Conservation (phyloP, 305 asterid genomes). For the Fraxinus dipetala region DNA sequence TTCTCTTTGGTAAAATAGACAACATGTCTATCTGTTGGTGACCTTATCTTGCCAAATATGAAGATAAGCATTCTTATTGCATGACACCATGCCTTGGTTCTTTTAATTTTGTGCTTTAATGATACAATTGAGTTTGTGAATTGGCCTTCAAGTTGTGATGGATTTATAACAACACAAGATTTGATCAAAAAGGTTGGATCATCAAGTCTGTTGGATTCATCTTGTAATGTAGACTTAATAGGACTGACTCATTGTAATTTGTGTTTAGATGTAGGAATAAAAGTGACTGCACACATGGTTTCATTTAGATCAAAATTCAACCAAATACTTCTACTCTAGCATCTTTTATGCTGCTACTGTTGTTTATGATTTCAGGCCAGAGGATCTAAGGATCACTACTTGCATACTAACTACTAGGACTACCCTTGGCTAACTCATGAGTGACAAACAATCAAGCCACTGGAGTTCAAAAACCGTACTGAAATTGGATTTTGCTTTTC, state of each 20-base stretch:
- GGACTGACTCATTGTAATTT: slow-evolving; percentile 42
- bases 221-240: slow-evolving; percentile 50
- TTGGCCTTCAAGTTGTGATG: slow-evolving; percentile 41
- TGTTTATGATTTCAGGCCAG: slow-evolving; percentile 42
- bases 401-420: slow-evolving; percentile 37
- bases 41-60: too few species aligned
- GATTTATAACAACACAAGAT: slow-evolving; percentile 34
- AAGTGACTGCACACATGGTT: slow-evolving; percentile 42
- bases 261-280: slow-evolving; percentile 55
- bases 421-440: slow-evolving; percentile 34
- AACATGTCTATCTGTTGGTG: too few species aligned
- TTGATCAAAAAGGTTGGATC: slow-evolving; percentile 33
- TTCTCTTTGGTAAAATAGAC: too few species aligned
- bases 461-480: slow-evolving; percentile 14
- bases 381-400: slow-evolving; percentile 43
- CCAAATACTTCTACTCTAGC: slow-evolving; percentile 47
- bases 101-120: slow-evolving; percentile 41
- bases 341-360: slow-evolving; percentile 48
- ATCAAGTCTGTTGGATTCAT: slow-evolving; percentile 31
- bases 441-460: neutral
- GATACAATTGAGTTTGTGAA: slow-evolving; percentile 39
- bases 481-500: slow-evolving; percentile 24
- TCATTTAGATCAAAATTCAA: slow-evolving; percentile 44
- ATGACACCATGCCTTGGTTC: slow-evolving; percentile 19
- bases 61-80: too few species aligned